These are phyloP conservation scores for Blastocystis sp. DNA, from an alignment of 352 stramenopile genomes.

Conservation along the genomic window DNA sequence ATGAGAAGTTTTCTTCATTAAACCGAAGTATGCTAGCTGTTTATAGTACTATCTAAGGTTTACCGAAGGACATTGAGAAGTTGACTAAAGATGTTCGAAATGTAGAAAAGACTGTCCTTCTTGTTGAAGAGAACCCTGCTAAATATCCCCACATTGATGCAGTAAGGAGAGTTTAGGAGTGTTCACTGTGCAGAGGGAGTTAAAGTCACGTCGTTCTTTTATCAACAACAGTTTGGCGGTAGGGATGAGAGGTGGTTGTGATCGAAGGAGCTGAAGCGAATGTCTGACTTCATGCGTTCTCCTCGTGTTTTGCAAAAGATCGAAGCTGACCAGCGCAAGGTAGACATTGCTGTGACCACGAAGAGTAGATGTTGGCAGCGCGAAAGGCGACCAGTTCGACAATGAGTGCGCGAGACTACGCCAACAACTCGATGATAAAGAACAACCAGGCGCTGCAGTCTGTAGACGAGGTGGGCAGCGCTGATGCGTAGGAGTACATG, in stretches of 20 bases:
- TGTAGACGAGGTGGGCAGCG: not conserved
- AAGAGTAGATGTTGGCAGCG: not conserved
- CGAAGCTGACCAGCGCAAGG: conserved; percentile 29
- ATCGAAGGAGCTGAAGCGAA: conserved; percentile 33
- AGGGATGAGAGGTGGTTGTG: not conserved
- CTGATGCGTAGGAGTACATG: conserved; percentile 51
- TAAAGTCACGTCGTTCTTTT: conserved; percentile 22
- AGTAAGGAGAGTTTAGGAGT: not conserved
- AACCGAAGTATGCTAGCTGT: not conserved
- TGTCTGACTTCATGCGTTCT: conserved; percentile 30
- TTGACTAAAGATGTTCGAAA: not conserved
- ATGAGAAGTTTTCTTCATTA: conserved; percentile 47
- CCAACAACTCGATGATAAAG: conserved; percentile 47
- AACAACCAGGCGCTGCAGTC: conserved; percentile 34
- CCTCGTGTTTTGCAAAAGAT: conserved; percentile 41
- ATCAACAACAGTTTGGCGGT: conserved; percentile 34
- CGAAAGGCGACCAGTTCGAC: conserved; percentile 4
- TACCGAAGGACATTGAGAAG: conserved; percentile 39
- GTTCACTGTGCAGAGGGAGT: not conserved
- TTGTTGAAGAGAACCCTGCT: not conserved
- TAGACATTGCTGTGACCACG: not conserved
- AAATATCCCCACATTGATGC: conserved; percentile 39
- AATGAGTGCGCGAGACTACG: conserved; percentile 44
- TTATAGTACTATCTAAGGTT: not conserved
- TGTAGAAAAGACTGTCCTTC: conserved; percentile 43